These are phyloP conservation scores for Aspergillus fumigatus DNA, from an alignment of 2,329 filamentous ascomycete species.

Conservation along the genomic window DNA sequence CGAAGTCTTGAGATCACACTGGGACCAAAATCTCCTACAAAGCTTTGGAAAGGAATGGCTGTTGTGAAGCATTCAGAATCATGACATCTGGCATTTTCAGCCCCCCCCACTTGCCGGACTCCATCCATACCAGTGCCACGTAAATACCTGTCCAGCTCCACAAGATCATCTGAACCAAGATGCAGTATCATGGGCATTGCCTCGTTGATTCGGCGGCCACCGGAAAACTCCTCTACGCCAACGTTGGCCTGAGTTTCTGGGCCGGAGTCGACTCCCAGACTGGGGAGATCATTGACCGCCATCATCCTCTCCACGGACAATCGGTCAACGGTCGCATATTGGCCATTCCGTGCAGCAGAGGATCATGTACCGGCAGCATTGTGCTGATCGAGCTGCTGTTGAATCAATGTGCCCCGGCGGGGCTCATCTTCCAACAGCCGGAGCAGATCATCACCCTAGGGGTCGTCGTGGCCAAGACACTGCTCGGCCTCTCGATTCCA, in stretches of 20 bases:
- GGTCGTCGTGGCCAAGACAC: conserved; percentile 39
- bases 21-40: no score
- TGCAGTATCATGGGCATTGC: conserved; percentile 1
- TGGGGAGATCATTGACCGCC: conserved; percentile 42
- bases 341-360: conserved; percentile 44
- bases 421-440: conserved; percentile 38
- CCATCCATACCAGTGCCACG: neutral
- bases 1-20: no score
- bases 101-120: no score
- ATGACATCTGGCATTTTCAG: no score
- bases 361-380: conserved; percentile 45
- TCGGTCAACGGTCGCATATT: conserved; percentile 33
- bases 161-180: neutral
- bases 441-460: conserved; percentile 47
- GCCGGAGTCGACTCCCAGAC: conserved; percentile 40
- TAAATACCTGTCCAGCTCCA: neutral
- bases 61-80: no score
- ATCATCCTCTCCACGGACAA: conserved; percentile 38
- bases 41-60: no score
- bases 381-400: conserved; percentile 45
- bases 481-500: conserved; percentile 41
- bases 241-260: conserved; percentile 43
- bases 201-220: conserved; percentile 15
- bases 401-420: conserved; percentile 35
- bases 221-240: conserved; percentile 26